Evolutionary conservation across 768 basidiomycete species (phyloP).

Genomic region (Macrolepiota fuliginosa): DNA sequence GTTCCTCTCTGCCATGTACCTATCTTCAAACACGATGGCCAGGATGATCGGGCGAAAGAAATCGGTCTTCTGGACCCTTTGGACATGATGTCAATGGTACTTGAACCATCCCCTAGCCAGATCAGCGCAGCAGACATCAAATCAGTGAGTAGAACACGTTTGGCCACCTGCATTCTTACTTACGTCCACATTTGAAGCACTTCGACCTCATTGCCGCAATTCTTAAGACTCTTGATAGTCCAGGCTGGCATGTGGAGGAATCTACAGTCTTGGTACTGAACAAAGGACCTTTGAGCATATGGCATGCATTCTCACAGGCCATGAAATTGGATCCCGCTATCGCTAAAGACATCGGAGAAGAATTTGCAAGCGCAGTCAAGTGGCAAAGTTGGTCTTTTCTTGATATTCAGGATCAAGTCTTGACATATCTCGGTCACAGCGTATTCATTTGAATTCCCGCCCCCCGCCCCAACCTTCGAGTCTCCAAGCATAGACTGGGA

Average conservation of each 20-base stretch:
- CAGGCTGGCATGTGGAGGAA: constrained; percentile 25
- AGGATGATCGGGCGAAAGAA: constrained; percentile 28
- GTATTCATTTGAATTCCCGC: constrained; percentile 49
- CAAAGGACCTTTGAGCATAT: constrained; percentile 37
- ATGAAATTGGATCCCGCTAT: constrained; percentile 32
- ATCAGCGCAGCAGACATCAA: neutral
- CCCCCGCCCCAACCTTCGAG: constrained; percentile 38
- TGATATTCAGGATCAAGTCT: neutral
- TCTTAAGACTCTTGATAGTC: constrained; percentile 21
- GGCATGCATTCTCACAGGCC: constrained; percentile 39
- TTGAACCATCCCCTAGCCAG: neutral
- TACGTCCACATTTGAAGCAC: constrained; percentile 25
- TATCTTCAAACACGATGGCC: constrained; percentile 37
- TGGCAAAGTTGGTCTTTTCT: constrained; percentile 44
- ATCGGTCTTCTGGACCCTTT: constrained; percentile 54
- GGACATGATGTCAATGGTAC: constrained; percentile 47
- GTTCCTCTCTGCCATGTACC: constrained; percentile 45
- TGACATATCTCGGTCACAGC: constrained; percentile 21
- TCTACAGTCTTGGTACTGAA: constrained; percentile 23
- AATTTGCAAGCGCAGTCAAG: constrained; percentile 48
- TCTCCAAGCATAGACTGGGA: constrained; percentile 58
- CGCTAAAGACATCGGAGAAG: constrained; percentile 39
- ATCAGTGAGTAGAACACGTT: neutral
- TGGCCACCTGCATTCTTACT: neutral
- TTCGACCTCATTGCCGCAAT: constrained; percentile 23